phyloP scores from a whole-genome alignment of 2,329 filamentous ascomycete species.

The Ramularia endophylla region DNA sequence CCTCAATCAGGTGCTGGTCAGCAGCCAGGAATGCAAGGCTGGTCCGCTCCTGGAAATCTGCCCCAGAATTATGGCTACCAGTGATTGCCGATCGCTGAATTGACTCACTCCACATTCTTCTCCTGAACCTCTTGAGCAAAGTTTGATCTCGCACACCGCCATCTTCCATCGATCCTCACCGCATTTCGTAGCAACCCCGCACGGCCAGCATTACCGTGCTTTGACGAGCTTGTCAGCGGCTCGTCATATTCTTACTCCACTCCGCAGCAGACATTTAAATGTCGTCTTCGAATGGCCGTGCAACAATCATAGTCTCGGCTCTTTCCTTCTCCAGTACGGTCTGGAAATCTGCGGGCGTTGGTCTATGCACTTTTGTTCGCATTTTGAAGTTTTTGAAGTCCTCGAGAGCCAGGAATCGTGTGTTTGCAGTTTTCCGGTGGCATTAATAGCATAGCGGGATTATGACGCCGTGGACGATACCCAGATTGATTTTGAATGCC shows the following conservation, averaged over 20 bases:
- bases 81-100: conserved; percentile 14
- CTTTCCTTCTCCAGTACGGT: no score
- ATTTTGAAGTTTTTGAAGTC: no score
- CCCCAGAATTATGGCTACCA: conserved; percentile 30
- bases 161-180: background rate
- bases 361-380: no score
- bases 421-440: conserved; percentile 4
- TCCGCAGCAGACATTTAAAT: no score
- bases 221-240: conserved; percentile 1
- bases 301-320: no score
- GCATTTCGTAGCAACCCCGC: background rate
- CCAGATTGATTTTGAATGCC: conserved; percentile 14
- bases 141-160: no score
- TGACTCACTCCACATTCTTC: no score
- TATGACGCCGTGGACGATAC: conserved; percentile 14
- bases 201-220: background rate
- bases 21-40: conserved; percentile 49
- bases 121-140: no score
- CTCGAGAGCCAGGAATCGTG: no score
- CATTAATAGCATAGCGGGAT: conserved; percentile 17
- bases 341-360: no score
- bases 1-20: conserved; percentile 34
- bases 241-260: background rate
- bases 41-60: conserved; percentile 41
- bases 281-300: no score